Evolutionary conservation across 139 green algal genomes (phyloP).

Genomic region (Eudorina sp.): DNA sequence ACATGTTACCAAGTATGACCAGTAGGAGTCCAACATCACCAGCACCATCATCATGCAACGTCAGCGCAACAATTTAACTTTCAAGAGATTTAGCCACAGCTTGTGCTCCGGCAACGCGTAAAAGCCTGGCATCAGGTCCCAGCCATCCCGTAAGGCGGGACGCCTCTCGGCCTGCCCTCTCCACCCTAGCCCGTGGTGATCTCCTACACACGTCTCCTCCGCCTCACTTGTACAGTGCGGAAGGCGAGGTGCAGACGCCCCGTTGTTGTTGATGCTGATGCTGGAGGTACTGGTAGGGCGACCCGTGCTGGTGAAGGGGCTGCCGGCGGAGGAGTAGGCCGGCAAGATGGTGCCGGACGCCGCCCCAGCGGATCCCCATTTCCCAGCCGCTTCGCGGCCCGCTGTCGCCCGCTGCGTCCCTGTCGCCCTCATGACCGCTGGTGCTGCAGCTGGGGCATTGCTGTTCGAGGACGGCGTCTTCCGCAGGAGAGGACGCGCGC

Average conservation of each 20-base stretch:
- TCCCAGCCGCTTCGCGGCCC: background rate
- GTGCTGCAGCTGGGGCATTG: background rate
- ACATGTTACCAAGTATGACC: too few relatives aligned
- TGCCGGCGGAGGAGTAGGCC: background rate
- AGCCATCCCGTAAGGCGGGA: too few relatives aligned
- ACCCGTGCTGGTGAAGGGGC: background rate
- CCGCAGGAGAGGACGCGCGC: background rate
- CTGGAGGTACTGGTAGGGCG: background rate
- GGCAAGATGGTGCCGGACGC: background rate
- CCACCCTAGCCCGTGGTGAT: too few relatives aligned
- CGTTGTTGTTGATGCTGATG: background rate
- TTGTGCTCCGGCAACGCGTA: too few relatives aligned
- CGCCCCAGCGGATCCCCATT: background rate
- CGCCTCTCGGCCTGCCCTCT: too few relatives aligned
- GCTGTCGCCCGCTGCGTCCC: background rate
- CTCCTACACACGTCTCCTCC: too few relatives aligned
- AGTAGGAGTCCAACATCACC: too few relatives aligned
- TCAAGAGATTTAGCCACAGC: too few relatives aligned
- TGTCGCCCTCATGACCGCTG: background rate
- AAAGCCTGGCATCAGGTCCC: too few relatives aligned
- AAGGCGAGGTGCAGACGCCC: conserved; percentile 8
- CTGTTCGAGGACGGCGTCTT: background rate
- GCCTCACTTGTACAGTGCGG: background rate
- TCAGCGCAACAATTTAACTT: too few relatives aligned
- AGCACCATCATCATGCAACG: too few relatives aligned